Evolutionary conservation across 495 filamentous ascomycete species (phyloP).

Genomic region (Chaetomidium leptoderma): DNA sequence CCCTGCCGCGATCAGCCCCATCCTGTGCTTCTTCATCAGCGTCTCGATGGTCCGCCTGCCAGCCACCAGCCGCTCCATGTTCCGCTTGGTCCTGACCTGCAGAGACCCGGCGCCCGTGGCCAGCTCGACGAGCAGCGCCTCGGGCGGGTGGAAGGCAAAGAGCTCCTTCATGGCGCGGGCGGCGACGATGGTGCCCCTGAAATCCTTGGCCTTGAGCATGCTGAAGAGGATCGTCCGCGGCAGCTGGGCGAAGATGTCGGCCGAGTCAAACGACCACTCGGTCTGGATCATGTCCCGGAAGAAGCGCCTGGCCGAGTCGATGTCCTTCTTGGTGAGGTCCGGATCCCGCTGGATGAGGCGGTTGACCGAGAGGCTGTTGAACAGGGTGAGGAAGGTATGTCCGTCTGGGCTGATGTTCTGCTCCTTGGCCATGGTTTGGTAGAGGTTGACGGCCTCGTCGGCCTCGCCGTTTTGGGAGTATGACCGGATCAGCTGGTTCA

Average conservation of each 20-base stretch:
- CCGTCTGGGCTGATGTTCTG: conserved; percentile 54
- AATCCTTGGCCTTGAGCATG: conserved; percentile 43
- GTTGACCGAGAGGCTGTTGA: conserved; percentile 46
- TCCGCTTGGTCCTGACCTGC: conserved; percentile 32
- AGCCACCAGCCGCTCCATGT: conserved; percentile 32
- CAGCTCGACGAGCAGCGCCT: conserved; percentile 41
- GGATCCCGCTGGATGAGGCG: conserved; percentile 37
- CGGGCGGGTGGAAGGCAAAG: conserved; percentile 50
- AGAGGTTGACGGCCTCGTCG: conserved; percentile 52
- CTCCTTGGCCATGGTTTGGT: conserved; percentile 38
- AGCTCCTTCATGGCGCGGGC: conserved; percentile 50
- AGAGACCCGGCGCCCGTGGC: conserved; percentile 36
- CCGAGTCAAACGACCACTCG: conserved; percentile 33
- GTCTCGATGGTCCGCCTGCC: conserved; percentile 32
- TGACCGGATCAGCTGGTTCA: conserved; percentile 70
- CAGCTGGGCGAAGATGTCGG: conserved; percentile 33
- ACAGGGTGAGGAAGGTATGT: conserved; percentile 67
- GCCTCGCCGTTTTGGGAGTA: conserved; percentile 51
- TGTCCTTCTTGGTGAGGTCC: conserved; percentile 45
- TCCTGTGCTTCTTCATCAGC: conserved; percentile 24
- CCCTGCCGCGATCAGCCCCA: conserved; percentile 18
- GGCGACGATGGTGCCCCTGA: conserved; percentile 56
- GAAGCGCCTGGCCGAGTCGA: conserved; percentile 49
- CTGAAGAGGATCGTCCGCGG: conserved; percentile 43
- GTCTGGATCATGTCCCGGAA: conserved; percentile 57